Conservation (phyloP, 2,329 filamentous ascomycete genomes). For the Apiospora kogelbergensis region DNA sequence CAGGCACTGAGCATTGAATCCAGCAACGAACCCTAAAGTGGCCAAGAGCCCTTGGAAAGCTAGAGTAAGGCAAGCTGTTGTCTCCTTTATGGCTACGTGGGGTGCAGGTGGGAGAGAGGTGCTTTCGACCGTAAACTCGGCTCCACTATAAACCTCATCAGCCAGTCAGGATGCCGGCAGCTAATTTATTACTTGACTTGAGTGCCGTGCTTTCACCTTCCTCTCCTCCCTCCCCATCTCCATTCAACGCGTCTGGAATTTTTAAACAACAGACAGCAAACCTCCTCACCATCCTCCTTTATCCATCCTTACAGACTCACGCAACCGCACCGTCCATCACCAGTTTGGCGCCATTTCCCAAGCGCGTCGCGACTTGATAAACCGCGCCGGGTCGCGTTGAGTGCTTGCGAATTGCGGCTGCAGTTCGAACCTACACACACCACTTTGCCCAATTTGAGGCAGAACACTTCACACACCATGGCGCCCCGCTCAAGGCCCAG, state of each 20-base stretch:
- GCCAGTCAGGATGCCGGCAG: background rate
- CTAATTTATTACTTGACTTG: background rate
- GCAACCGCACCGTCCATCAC: background rate
- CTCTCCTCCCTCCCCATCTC: background rate
- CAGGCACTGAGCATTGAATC: background rate
- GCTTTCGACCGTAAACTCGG: background rate
- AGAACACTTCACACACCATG: slow-evolving; percentile 38
- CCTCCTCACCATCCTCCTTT: background rate
- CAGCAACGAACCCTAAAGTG: background rate
- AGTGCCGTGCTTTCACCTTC: background rate
- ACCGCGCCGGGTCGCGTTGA: slow-evolving; percentile 60
- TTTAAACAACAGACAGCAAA: background rate
- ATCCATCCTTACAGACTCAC: background rate
- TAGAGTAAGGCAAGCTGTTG: background rate
- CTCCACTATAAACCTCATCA: background rate
- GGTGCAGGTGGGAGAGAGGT: background rate
- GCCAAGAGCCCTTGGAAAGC: background rate
- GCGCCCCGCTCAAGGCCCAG: slow-evolving; percentile 54
- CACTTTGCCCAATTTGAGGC: slow-evolving; percentile 13
- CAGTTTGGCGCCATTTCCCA: background rate
- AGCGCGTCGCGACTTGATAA: slow-evolving; percentile 21
- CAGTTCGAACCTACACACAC: background rate
- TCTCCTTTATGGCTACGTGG: background rate
- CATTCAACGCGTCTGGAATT: background rate
- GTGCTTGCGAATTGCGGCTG: slow-evolving; percentile 34